phyloP scores from a whole-genome alignment of 2,329 filamentous ascomycete genomes.

The Xylariales sp. region DNA sequence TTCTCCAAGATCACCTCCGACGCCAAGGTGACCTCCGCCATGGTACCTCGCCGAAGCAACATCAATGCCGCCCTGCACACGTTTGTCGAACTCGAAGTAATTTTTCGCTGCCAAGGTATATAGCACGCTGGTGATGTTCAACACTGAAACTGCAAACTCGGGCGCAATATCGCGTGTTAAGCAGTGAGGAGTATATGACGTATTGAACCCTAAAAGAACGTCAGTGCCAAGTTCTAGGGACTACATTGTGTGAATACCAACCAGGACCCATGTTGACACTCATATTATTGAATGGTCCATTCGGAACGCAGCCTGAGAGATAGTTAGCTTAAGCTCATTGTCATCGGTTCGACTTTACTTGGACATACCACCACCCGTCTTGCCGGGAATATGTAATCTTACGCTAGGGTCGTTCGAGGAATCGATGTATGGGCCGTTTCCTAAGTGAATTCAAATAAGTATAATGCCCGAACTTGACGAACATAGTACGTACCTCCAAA shows the following conservation, averaged over 20 bases:
- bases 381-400: conserved; percentile 4
- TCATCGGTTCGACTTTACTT: too few species aligned
- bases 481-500: conserved; percentile 14
- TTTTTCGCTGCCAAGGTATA: conserved; percentile 15
- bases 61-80: conserved; percentile 16
- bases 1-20: conserved; percentile 4
- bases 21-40: conserved; percentile 4
- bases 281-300: conserved; percentile 25
- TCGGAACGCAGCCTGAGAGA: conserved; percentile 21
- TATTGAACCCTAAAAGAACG: conserved; percentile 9
- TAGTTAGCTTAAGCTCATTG: too few species aligned
- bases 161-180: conserved; percentile 27
- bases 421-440: conserved; percentile 21
- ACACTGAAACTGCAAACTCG: conserved; percentile 12
- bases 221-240: not conserved
- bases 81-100: conserved; percentile 24
- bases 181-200: conserved; percentile 26
- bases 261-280: conserved; percentile 25
- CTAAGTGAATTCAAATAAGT: not conserved
- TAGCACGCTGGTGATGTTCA: conserved; percentile 12
- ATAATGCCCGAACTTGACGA: not conserved
- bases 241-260: not conserved
- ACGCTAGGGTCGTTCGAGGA: conserved; percentile 1
- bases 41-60: not conserved
- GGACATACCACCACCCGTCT: conserved; percentile 5